Evolutionary conservation across 345 rosid genomes (phyloP), one percentile per base, ranked within the genome.

Genomic region (Mallotus nudiflorus): DNA sequence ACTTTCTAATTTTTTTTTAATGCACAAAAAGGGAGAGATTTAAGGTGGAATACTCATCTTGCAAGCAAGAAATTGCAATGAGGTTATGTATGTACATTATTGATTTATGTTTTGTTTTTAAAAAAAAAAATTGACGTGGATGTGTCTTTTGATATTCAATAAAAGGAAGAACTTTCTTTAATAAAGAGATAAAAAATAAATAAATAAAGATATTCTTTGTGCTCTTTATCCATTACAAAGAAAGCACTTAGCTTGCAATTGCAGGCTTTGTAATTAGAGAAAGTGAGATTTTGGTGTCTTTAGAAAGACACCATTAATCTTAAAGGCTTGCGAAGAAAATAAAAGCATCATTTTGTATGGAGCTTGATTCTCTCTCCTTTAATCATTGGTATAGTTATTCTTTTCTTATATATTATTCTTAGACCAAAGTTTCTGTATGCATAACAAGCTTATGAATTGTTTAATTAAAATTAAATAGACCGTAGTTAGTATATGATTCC

Each of bases 181-280:
- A 27, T 75, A 77, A 81, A 79, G 83, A 68, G 53, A 72, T 61
- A 4, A 2, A n/a, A n/a, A 27, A 10, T 10, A 10, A 3, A 69
- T 11, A 70, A 75, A 15, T 69, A 77, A 77, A 71, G 77, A 73
- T 48, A 70, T 80, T 75, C 78, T 59, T 39, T 48, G 70, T n/a
- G 66, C 50, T 56, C 68, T 78, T 82, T 82, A 49, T 44, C 67
- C 69, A 49, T 12, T 22, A 18, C 14, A 48, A n/a, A 53, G 66
- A 50, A 56, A 44, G 62, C 65, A 70, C 56, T n/a, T n/a, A n/a
- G n/a, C n/a, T 59, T 54, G 52, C 65, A 28, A 18, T 68, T 58
- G 71, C n/a, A n/a, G n/a, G 85, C 89, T 75, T 85, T 75, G 85
- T 78, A 20, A 22, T 62, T 58, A 65, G 84, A 81, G 85, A 83